phyloP scores from a whole-genome alignment of 73 alveolate species.

The Paramecium tetraurelia region DNA sequence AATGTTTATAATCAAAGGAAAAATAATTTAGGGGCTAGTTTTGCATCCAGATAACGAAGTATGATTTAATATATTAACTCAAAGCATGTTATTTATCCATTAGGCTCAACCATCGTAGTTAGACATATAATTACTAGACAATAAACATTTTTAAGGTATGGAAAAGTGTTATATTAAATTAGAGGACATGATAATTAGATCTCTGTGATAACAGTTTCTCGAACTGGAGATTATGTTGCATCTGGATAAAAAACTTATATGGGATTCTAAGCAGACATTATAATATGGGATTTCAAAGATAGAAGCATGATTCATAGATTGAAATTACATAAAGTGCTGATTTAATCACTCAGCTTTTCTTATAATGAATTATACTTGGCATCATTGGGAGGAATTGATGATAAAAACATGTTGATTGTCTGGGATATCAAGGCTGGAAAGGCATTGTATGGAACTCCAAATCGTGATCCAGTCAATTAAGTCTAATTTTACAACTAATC shows the following conservation, averaged over 20 bases:
- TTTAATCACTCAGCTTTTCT: conserved; percentile 86
- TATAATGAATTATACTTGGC: conserved; percentile 92
- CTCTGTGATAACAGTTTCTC: conserved; percentile 80
- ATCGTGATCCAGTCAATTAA: conserved; percentile 82
- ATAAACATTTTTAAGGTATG: conserved; percentile 56
- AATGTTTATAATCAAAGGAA: conserved; percentile 61
- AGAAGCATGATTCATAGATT: conserved; percentile 84
- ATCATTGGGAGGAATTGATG: conserved; percentile 96
- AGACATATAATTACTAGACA: conserved; percentile 83
- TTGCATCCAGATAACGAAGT: conserved; percentile 95
- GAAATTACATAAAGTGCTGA: conserved; percentile 89
- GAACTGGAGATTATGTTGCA: conserved; percentile 87
- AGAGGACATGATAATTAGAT: conserved; percentile 92
- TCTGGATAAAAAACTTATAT: conserved; percentile 88
- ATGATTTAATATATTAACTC: background rate
- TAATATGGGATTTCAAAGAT: conserved; percentile 94
- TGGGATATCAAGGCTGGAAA: conserved; percentile 94
- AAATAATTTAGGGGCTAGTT: conserved; percentile 86
- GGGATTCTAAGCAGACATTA: conserved; percentile 93
- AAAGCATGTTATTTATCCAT: conserved; percentile 89
- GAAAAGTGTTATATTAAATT: background rate
- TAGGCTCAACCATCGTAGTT: conserved; percentile 93
- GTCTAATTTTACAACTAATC: conserved; percentile 79
- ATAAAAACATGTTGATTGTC: conserved; percentile 82
- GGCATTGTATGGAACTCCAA: conserved; percentile 87